Base-by-base conservation (phyloP, 441 rosid species). In the Bocquillonia castaneifolia region DNA sequence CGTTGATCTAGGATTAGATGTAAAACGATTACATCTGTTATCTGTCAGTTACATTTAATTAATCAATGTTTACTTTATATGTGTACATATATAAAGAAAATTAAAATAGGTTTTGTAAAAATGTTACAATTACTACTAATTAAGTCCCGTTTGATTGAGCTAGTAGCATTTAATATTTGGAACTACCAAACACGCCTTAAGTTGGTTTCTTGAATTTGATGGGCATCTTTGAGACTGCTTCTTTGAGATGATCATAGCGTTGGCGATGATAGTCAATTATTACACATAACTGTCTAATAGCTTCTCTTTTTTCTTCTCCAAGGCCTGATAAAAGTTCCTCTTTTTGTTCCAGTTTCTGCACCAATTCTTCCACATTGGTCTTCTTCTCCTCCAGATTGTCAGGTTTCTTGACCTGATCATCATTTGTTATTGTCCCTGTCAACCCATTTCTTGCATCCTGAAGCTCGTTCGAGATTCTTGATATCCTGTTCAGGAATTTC, bases 261-360 rank as follows among this genome's bases (percentile, higher is more conserved):
- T 51, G 51, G 48, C 82, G 78, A 57, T 91, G 91, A 78, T 87
- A 83, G 57, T 91, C 88, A 39, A 82, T 77, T 66, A 77, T 58
- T 42, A 82, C 14, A 66, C 92, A 85, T 0, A 88, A 88, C 69
- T 93, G 93, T 80, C 91, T 85, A 66, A 89, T 93, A 28, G 93
- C 97, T 69, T 93, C 96, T 77, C 85, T 91, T 75, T 89, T 93
- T 77, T 89, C 97, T 65, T 89, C 93, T 23, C 81, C 85, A 28
- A 88, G 75, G 64, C 63, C 72, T 66, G 69, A 50, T 75, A 89
- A 42, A 14, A 25, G 63, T 5, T 79, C 82, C 15, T 87, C 84
- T 64, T 73, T 68, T 56, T 78, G 85, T 69, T 69, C 75, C 44
- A 69, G 64, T 22, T 75, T 53, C 51, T 64, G 71, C 84, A 84